A percentile compares a stretch with the other conserved stretches of the same genome.
Evolutionary conservation across 495 filamentous ascomycete species (phyloP).

Genomic region (Neurospora sp.): DNA sequence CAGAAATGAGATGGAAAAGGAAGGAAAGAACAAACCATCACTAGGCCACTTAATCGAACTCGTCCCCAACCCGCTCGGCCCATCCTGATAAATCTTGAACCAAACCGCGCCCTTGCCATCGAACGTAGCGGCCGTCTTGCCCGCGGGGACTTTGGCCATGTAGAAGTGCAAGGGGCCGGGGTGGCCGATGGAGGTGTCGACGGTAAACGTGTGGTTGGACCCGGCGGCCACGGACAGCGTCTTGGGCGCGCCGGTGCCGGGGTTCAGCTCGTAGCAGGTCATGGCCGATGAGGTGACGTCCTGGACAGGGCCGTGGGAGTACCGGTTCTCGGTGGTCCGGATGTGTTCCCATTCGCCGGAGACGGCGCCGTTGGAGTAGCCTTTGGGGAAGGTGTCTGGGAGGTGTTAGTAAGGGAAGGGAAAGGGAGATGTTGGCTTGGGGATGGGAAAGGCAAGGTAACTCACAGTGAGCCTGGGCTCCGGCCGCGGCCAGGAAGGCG

Average conservation of each 20-base stretch:
- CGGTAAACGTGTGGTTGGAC: slow-evolving; percentile 33
- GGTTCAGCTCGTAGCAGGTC: slow-evolving; percentile 29
- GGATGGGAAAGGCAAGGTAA: not conserved
- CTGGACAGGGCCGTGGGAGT: slow-evolving; percentile 26
- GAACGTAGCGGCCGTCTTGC: slow-evolving; percentile 31
- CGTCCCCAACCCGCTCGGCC: slow-evolving; percentile 25
- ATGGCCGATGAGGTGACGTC: slow-evolving; percentile 32
- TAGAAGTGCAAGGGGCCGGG: slow-evolving; percentile 38
- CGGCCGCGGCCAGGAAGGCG: slow-evolving; percentile 22
- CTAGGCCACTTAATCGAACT: slow-evolving; percentile 33
- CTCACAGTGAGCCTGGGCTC: slow-evolving; percentile 31
- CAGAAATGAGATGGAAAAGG: not conserved
- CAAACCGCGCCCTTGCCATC: slow-evolving; percentile 34
- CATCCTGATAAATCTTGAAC: slow-evolving; percentile 36
- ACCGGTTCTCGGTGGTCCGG: slow-evolving; percentile 36
- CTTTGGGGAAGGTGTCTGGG: slow-evolving; percentile 20
- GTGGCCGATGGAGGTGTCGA: slow-evolving; percentile 33
- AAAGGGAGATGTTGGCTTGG: no score
- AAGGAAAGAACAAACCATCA: slow-evolving; percentile 18
- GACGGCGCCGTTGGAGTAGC: slow-evolving; percentile 18
- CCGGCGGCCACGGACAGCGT: slow-evolving; percentile 32
- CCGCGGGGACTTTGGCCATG: slow-evolving; percentile 32
- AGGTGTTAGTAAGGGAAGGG: not conserved
- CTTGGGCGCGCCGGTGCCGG: slow-evolving; percentile 15
- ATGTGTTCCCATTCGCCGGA: slow-evolving; percentile 34